These are phyloP conservation scores for Phytophthora fragariae DNA, from an alignment of 352 stramenopile species.

Conservation along the genomic window DNA sequence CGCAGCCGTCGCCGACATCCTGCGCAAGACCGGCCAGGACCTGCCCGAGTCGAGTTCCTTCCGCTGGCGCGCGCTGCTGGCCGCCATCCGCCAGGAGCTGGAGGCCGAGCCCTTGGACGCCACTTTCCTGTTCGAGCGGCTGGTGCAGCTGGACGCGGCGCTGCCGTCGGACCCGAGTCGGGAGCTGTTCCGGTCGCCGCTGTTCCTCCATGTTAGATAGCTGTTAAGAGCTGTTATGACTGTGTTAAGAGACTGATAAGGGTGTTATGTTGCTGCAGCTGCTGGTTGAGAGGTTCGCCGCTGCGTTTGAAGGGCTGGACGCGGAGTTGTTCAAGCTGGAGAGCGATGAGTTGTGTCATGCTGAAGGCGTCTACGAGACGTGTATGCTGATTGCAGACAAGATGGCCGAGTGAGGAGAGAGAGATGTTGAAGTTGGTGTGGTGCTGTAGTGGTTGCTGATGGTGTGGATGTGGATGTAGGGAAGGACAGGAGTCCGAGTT, in stretches of 20 bases:
- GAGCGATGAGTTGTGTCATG: slow-evolving; percentile 67
- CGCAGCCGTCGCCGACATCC: slow-evolving; percentile 49
- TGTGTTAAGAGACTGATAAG: background rate
- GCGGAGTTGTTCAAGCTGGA: slow-evolving; percentile 76
- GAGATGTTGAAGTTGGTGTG: background rate
- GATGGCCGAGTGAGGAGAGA: slow-evolving; percentile 50
- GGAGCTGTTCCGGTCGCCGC: slow-evolving; percentile 60
- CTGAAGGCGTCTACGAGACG: slow-evolving; percentile 63
- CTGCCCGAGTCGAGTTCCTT: slow-evolving; percentile 57
- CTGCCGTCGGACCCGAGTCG: slow-evolving; percentile 43
- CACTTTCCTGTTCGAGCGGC: slow-evolving; percentile 69
- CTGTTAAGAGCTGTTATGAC: background rate
- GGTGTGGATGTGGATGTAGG: slow-evolving; percentile 8
- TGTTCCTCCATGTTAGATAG: slow-evolving; percentile 65
- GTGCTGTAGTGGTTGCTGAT: background rate
- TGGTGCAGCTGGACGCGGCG: slow-evolving; percentile 60
- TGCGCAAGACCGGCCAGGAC: slow-evolving; percentile 53
- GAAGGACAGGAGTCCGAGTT: slow-evolving; percentile 39
- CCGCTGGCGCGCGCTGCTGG: slow-evolving; percentile 60
- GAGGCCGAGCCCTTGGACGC: slow-evolving; percentile 50
- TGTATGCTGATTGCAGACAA: slow-evolving; percentile 55
- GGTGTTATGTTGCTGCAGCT: slow-evolving; percentile 41
- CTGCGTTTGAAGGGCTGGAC: slow-evolving; percentile 57
- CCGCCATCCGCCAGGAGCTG: slow-evolving; percentile 60
- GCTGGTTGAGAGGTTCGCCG: slow-evolving; percentile 66